Evolutionary conservation across 2,329 filamentous ascomycete genomes (phyloP).

Genomic region (Aspergillus sp.): DNA sequence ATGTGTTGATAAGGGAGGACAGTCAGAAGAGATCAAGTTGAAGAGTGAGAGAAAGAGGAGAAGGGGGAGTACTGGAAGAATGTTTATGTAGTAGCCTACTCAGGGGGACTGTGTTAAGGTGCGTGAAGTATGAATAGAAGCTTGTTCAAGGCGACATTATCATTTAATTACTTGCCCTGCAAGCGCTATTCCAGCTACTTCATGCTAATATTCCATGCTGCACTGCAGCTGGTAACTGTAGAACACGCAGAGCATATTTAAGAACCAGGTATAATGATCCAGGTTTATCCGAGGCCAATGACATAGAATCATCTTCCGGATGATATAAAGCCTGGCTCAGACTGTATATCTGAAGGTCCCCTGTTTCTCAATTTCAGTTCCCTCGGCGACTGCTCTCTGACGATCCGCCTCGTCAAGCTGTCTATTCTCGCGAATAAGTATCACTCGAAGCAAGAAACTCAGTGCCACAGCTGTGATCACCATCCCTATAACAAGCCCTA

Average conservation of each 20-base stretch:
- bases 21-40: background rate
- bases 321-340: background rate
- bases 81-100: background rate
- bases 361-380: background rate
- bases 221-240: too few relatives aligned
- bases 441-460: slow-evolving; percentile 28
- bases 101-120: background rate
- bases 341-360: background rate
- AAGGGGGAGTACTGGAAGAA: background rate
- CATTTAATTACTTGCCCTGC: too few relatives aligned
- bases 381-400: background rate
- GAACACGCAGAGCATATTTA: too few relatives aligned
- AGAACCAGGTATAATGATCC: too few relatives aligned
- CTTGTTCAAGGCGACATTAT: background rate
- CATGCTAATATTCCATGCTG: too few relatives aligned
- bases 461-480: slow-evolving; percentile 27
- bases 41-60: background rate
- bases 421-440: slow-evolving; percentile 45
- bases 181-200: background rate
- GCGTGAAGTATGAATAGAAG: background rate
- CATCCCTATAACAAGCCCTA: slow-evolving; percentile 38
- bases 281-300: too few relatives aligned
- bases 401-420: slow-evolving; percentile 32
- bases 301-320: too few relatives aligned
- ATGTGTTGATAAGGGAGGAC: background rate